Base-by-base conservation (phyloP, 768 basidiomycete genomes). In the Lactarius akahatsu region DNA sequence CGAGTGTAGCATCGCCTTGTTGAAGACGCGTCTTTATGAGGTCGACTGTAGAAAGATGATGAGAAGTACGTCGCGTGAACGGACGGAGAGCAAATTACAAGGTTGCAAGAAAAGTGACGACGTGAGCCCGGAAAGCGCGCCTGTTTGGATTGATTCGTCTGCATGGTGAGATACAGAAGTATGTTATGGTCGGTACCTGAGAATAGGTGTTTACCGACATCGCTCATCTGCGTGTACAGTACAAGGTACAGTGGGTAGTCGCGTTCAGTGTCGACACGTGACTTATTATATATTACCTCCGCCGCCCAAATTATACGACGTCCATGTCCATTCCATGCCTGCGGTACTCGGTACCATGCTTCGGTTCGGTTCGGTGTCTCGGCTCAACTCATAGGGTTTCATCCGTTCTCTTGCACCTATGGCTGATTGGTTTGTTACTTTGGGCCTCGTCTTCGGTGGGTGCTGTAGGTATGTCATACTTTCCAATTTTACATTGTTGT, bases 21-120 rank as follows among this genome's bases (percentile, higher is more conserved):
- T 96, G 94, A 70, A 95, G 73, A 57, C 94, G 84, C n/a, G 95
- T 96, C 78, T 97, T 97, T 70, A 97, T 77, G 28, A 96, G 80
- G 78, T 97, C 95, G 70, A 96, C 91, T 93, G 20, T 41, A 47
- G 38, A 57, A 11, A 59, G 28, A 28, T 38, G 59, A 47, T 59
- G 63, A 20, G 15, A 30, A 50, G 20, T 26, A 36, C 4, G 36
- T 41, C 36, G 23, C 1, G 8, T 30, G 16, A 26, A 28, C n/a
- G 20, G 20, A 50, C 1, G 8, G 34, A 38, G 1, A 11, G 30
- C 13, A 58, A 73, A 85, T 77, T 71, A 92, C 91, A 86, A 62
- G 92, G 92, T 72, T 94, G 92, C 15, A 94, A 83, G 68, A 82
- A 82, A 71, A 91, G 71, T 13, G 89, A 89, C 8, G 91, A 90